Base-by-base conservation (phyloP, 441 rosid genomes). In the Erodium texanum region DNA sequence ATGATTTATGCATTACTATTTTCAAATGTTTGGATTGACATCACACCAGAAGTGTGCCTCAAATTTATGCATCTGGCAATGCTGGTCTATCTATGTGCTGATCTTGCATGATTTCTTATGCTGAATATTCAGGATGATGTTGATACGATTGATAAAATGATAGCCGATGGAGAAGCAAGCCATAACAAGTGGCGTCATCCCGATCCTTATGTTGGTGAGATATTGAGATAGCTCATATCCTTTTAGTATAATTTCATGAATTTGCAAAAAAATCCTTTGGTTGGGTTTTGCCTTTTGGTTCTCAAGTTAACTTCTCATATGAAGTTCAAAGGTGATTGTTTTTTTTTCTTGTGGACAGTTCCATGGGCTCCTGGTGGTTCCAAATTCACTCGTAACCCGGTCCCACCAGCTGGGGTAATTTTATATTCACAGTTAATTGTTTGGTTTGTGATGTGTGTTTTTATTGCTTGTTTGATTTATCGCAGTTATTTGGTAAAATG, bases 281-380 rank as follows among this genome's bases (percentile, higher is more conserved):
- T 8, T 11, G 7, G 0, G 45, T 12, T 8, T 38, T 2, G 9
- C 45, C 45, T 52, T 52, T 14, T 48, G 11, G 59, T 52, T 52
- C 20, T 19, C 12, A 5, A 12, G 20, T 66, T 71, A 16, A 16
- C 7, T 38, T 38, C 4, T 38, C 1, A 9, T 38, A 7, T 38
- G 45, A 38, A 7, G 45, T 38, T 9, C 48, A 19, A 43, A 36
- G 68, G 71, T 76, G 58, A 71, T 70, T 59, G 58, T 20, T 59
- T 74, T 74, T 20, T 59, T 74, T 74, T 29, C 77, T 73, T 76
- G 58, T 70, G 23, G 77, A 70, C 87, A 91, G 97, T 94, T 83
- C 97, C 97, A 62, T 94, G 99, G 97, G 97, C 99, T 84, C 99
- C 97, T 72, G 97, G 94, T 66, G 97, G 99, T 76, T 74, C 87